Evolutionary conservation across 805 yeast genomes (phyloP), one percentile per base, ranked within the genome.

Genomic region (Myxozyma neotropica): DNA sequence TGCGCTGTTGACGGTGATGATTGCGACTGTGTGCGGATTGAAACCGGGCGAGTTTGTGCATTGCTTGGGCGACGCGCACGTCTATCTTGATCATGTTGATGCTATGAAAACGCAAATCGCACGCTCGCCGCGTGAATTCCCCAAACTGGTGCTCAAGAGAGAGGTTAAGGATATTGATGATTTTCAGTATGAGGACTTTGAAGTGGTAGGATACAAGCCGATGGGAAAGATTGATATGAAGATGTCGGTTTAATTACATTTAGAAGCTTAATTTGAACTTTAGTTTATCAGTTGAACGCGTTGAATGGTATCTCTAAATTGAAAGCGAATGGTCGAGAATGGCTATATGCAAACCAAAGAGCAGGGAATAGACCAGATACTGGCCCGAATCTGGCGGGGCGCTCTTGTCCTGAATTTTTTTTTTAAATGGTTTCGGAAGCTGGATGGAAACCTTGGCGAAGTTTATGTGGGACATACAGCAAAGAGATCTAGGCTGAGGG

Each of bases 61-160:
- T 71, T 91, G 96, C 3, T 75, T 94, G 84, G 99, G 99, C 24
- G 99, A 94, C 73, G 89, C 97, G 0, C 99, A 94, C 71, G 96
- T 94, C 7, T 94, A 94, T 73, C 81, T 83, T 63, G 96, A 94
- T 73, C 99, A 94, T 72, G 83, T 93, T 13, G 97, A 91, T 57
- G 97, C 98, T 1, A 79, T 94, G 63, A 82, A 87, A 67, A 87
- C 84, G 67, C 99, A 94, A 74, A 73, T 89, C 8, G 72, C 77
- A 44, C 84, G 99, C 74, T 73, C 73, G 19, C 98, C 99, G 13
- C 80, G 84, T 61, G 72, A 74, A 19, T 94, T 94, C 75, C 99
- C 99, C 4, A 88, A 80, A 66, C 78, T 94, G 69, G 76, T 71
- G 53, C 87, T 94, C 64, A 83, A 81, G 57, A 81, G 94, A 61